Evolutionary conservation across 2,329 filamentous ascomycete species (phyloP).

Genomic region (Alternaria rosae): DNA sequence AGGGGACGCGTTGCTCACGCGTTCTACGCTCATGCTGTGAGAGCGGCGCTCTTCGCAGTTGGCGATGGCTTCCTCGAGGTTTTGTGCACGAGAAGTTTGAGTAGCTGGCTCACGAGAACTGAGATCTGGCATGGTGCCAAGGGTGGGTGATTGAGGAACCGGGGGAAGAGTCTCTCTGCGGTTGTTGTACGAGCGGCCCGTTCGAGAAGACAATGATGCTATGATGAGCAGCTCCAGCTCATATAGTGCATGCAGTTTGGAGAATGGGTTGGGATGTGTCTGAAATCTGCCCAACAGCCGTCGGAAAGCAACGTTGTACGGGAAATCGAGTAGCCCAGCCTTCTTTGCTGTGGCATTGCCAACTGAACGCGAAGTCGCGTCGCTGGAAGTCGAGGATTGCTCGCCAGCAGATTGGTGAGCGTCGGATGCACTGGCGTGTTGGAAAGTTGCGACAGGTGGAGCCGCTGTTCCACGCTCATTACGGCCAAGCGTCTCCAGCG

Average conservation of each 20-base stretch:
- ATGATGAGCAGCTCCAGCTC: slow-evolving; percentile 85
- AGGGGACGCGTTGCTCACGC: slow-evolving; percentile 49
- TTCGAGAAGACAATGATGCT: slow-evolving; percentile 71
- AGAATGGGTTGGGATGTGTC: slow-evolving; percentile 84
- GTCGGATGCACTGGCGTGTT: slow-evolving; percentile 51
- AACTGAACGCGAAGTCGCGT: slow-evolving; percentile 53
- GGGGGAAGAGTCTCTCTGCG: slow-evolving; percentile 51
- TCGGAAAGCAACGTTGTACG: slow-evolving; percentile 80
- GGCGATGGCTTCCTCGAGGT: slow-evolving; percentile 72
- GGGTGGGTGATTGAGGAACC: slow-evolving; percentile 55
- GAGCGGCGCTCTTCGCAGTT: slow-evolving; percentile 73
- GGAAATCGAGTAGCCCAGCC: slow-evolving; percentile 67
- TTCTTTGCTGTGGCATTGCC: slow-evolving; percentile 54
- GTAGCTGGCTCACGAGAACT: slow-evolving; percentile 55
- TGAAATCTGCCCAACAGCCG: slow-evolving; percentile 85
- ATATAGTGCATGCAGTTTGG: slow-evolving; percentile 82
- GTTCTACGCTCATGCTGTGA: slow-evolving; percentile 58
- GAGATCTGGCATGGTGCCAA: slow-evolving; percentile 54
- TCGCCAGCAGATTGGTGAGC: slow-evolving; percentile 54
- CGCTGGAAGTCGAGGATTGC: slow-evolving; percentile 55
- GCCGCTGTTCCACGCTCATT: slow-evolving; percentile 52
- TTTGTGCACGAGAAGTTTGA: slow-evolving; percentile 53
- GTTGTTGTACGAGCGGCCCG: slow-evolving; percentile 54
- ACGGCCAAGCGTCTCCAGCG: slow-evolving; percentile 54
- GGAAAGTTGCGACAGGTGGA: slow-evolving; percentile 52